Conservation (phyloP, 331 rosid species). For the Malus hybrid region DNA sequence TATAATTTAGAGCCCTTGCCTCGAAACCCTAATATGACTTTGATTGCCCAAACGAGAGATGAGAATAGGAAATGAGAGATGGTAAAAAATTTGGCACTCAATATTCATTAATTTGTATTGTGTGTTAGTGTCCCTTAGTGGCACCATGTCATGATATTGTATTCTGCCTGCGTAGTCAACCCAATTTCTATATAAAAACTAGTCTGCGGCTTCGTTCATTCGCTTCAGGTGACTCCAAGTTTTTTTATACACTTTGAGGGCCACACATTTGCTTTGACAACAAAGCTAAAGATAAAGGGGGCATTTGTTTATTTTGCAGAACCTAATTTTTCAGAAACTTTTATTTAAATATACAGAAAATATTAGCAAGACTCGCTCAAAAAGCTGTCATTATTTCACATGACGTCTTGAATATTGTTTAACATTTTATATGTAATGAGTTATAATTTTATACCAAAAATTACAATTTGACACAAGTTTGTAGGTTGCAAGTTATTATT, state of each 20-base stretch:
- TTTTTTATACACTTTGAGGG: neutral
- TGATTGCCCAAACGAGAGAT: neutral
- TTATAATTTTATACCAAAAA: too few relatives aligned
- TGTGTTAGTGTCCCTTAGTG: conserved; percentile 23
- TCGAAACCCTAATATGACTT: neutral
- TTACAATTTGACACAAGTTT: too few relatives aligned
- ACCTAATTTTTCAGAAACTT: too few relatives aligned
- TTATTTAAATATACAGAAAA: too few relatives aligned
- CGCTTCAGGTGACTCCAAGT: neutral
- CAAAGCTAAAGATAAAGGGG: neutral
- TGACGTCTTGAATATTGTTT: too few relatives aligned
- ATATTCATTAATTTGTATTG: conserved; percentile 24
- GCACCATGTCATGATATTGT: neutral
- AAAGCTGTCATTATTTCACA: too few relatives aligned
- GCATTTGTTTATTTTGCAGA: neutral
- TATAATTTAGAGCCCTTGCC: neutral
- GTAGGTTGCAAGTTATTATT: too few relatives aligned
- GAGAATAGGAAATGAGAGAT: too few relatives aligned
- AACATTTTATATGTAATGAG: too few relatives aligned
- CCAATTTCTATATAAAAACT: neutral
- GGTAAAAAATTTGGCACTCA: too few relatives aligned
- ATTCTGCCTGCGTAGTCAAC: neutral
- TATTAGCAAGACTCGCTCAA: too few relatives aligned
- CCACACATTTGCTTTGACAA: too few relatives aligned
- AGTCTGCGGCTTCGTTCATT: neutral